These are phyloP conservation scores for Nissolia schottii DNA, from an alignment of 306 rosid species.

Conservation along the genomic window DNA sequence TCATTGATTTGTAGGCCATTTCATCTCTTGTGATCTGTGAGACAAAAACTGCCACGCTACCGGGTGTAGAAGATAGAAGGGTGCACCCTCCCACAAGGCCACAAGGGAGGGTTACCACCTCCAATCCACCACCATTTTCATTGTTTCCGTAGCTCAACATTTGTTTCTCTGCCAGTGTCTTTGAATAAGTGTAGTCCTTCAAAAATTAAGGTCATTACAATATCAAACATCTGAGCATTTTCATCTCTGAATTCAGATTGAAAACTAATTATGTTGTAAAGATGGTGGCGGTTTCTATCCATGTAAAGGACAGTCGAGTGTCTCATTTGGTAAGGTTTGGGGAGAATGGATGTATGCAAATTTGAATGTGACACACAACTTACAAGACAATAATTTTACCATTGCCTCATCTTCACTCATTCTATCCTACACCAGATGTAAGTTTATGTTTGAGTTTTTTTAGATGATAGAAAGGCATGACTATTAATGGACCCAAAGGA, in stretches of 20 bases:
- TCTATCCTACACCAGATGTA: too few species aligned
- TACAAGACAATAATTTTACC: too few species aligned
- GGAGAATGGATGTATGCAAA: too few species aligned
- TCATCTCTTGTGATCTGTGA: conserved; percentile 24
- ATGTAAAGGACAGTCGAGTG: too few species aligned
- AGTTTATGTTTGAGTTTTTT: too few species aligned
- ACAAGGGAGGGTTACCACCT: conserved; percentile 43
- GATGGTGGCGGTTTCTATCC: neutral
- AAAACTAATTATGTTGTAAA: neutral
- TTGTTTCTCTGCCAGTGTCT: conserved; percentile 40
- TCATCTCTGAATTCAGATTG: neutral
- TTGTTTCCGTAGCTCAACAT: conserved; percentile 20
- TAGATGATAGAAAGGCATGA: too few species aligned
- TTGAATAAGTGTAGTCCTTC: conserved; percentile 36
- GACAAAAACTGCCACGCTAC: neutral
- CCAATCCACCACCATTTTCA: conserved; percentile 28
- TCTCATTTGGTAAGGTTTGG: too few species aligned
- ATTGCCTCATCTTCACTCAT: too few species aligned
- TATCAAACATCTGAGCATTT: neutral
- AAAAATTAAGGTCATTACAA: neutral
- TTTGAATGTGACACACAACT: too few species aligned
- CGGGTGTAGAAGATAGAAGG: neutral
- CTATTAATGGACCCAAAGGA: too few species aligned
- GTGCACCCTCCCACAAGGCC: conserved; percentile 50
- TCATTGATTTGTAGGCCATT: neutral